Evolutionary conservation across 176 grass and related monocot species (phyloP), one percentile per base, ranked within the genome.

Genomic region (Raddia distichophylla): DNA sequence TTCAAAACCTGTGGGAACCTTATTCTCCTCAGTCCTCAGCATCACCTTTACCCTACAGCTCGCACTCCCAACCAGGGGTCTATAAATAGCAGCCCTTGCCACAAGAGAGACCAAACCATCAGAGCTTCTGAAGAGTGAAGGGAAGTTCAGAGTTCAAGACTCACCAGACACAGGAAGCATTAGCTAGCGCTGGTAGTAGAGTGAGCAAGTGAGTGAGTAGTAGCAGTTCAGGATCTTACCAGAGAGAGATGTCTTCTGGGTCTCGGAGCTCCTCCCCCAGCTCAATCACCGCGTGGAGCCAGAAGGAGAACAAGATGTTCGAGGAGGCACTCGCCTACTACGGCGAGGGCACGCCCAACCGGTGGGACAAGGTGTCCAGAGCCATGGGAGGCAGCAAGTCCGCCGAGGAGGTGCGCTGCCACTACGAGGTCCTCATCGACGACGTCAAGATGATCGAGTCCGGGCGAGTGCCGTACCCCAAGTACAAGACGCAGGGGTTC

Each of bases 301-400:
- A 2, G 10, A 89, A 89, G 76, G 89, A 98, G 75, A 91, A 98
- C 90, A 86, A 98, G 88, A 86, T 86, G 85, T 98, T 98, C 15
- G 95, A 98, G 77, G 53, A 90, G 50, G 92, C 84, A 0, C 85
- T 98, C 5, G 95, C 95, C 10, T 89, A 86, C 68, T 93, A 93
- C 22, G 95, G 87, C 49, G 63, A 89, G 71, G 88, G 86, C 69
- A 89, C 90, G 37, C 88, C 95, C 63, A 91, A 98, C 82, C 90
- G 87, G 35, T 98, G 95, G 95, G 87, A 91, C 50, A 98, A 94
- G 85, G 88, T 98, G 68, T 87, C 95, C 20, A 87, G 79, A n/a
- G 84, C 78, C 70, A 73, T 98, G 76, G 93, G 93, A 45, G 90
- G 92, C 44, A 90, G 72, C 44, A 98, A 87, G 88, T 91, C 96